These are phyloP conservation scores for Lepidium campestre DNA, from an alignment of 441 rosid genomes.

Conservation along the genomic window DNA sequence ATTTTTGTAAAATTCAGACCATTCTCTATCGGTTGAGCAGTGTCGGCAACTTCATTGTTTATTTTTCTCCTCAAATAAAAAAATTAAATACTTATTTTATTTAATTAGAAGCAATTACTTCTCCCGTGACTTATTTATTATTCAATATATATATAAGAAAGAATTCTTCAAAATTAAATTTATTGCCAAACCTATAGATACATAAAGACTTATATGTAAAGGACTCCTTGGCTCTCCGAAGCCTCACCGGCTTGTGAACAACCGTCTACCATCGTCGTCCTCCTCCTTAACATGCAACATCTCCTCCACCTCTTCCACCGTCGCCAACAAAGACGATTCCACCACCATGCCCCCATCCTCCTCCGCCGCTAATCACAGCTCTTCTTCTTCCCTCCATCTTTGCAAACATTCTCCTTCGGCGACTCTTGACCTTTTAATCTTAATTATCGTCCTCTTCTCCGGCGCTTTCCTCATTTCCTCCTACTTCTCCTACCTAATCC, in stretches of 20 bases:
- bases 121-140: not conserved
- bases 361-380: slow-evolving; percentile 13
- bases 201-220: not conserved
- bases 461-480: slow-evolving; percentile 77
- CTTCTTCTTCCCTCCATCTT: slow-evolving; percentile 27
- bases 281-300: slow-evolving; percentile 50
- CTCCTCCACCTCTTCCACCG: slow-evolving; percentile 3
- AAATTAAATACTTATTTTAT: too few species aligned
- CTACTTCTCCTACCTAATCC: slow-evolving; percentile 75
- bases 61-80: too few species aligned
- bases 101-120: not conserved
- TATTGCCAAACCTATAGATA: not conserved
- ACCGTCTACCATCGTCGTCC: not conserved
- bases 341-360: slow-evolving; percentile 46
- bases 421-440: slow-evolving; percentile 74
- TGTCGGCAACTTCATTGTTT: too few species aligned
- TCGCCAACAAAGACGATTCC: slow-evolving; percentile 18
- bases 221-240: not conserved
- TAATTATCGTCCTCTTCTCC: slow-evolving; percentile 71
- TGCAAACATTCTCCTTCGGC: slow-evolving; percentile 89
- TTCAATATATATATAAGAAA: not conserved
- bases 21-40: too few species aligned
- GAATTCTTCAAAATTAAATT: not conserved
- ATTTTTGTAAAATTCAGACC: too few species aligned
- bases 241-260: not conserved